Base-by-base conservation (phyloP, 169 alveolate species). In the Plasmodium cynomolgi region DNA sequence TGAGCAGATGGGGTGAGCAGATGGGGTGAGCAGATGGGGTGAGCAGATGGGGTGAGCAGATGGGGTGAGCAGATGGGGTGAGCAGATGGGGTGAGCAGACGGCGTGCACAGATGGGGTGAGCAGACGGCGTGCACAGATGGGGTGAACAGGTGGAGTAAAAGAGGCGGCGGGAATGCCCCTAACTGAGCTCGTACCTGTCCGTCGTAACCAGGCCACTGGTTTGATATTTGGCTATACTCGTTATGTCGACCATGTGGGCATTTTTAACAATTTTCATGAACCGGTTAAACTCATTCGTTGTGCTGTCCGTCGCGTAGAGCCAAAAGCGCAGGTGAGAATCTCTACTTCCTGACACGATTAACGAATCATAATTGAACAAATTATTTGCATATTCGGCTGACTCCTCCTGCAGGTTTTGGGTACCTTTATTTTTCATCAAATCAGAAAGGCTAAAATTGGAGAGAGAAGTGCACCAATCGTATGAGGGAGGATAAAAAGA, bases 271-370 rank as follows among this genome's bases (percentile, higher is more conserved):
- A 84, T 84, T 84, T 84, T 84, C 92, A 84, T 84, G 77, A 84
- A 84, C 74, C 73, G 74, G 41, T 84, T 84, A 84, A 68, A 84
- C 50, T 84, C 92, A 84, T 84, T 84, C 50, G 92, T 39, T 39
- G 72, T 68, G 6, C 54, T 72, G n/a, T 84, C 92, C 8, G 81
- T 84, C n/a, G 92, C 74, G 68, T 84, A 84, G 33, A 84, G 92
- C 92, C 92, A 84, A 84, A 84, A 84, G 50, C 92, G 92, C 33
- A 84, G 92, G 77, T 84, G 92, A 33, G 92, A 84, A 71, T 84
- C 92, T 41, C 92, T 84, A 71, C 92, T 84, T 84, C 92, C 92
- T 62, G 92, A 84, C 50, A 84, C 83, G 50, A 84, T 72, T 84
- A 84, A 71, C 26, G 92, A 84, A 41, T 84, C 92, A 71, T 84